Evolutionary conservation across 768 basidiomycete species (phyloP).

Genomic region (Sporobolomyces pararoseus): DNA sequence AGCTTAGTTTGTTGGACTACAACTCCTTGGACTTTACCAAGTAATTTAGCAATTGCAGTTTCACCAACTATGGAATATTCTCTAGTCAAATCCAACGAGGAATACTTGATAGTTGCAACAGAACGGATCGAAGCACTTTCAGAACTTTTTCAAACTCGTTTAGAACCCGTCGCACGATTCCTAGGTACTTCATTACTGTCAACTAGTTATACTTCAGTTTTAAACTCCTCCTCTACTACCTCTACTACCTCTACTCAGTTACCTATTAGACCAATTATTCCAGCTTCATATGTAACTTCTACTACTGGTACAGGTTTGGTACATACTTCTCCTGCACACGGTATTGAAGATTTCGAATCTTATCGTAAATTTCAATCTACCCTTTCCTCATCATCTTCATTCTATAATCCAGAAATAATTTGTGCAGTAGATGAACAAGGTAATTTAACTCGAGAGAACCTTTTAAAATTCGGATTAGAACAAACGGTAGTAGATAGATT

Average conservation of each 20-base stretch:
- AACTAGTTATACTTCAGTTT: constrained; percentile 62
- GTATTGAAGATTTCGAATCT: constrained; percentile 80
- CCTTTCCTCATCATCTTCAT: constrained; percentile 48
- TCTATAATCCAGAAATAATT: constrained; percentile 54
- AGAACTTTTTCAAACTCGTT: constrained; percentile 46
- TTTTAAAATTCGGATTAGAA: constrained; percentile 60
- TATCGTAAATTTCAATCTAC: constrained; percentile 52
- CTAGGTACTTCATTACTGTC: constrained; percentile 58
- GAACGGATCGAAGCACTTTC: constrained; percentile 49
- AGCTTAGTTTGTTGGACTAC: constrained; percentile 89
- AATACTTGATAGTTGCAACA: constrained; percentile 49
- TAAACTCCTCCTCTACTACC: constrained; percentile 50
- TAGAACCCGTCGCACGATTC: constrained; percentile 46
- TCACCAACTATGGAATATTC: constrained; percentile 68
- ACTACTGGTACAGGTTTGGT: constrained; percentile 93
- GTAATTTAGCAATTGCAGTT: constrained; percentile 93
- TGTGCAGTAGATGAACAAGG: constrained; percentile 82
- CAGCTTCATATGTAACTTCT: constrained; percentile 71
- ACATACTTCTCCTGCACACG: constrained; percentile 92
- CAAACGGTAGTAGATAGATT: constrained; percentile 54
- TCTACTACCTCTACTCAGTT: constrained; percentile 46
- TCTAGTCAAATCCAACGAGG: constrained; percentile 51
- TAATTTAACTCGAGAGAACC: constrained; percentile 55
- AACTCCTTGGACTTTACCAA: constrained; percentile 93
- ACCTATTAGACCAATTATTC: constrained; percentile 59